phyloP scores from a whole-genome alignment of 441 rosid genomes.

The Pelargonium australe region DNA sequence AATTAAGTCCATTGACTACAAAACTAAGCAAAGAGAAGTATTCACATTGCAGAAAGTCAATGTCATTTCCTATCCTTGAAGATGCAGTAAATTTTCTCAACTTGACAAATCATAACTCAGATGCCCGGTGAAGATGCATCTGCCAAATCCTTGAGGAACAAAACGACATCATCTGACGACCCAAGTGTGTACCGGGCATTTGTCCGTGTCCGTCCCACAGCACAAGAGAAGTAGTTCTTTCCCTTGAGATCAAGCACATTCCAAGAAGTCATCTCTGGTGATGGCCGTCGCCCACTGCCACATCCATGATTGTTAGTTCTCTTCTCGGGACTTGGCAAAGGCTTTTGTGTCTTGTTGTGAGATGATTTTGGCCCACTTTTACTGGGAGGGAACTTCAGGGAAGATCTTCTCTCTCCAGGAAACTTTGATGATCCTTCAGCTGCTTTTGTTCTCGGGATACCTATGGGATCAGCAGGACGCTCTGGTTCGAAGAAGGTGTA shows the following conservation, averaged over 20 bases:
- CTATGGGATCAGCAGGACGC: not conserved
- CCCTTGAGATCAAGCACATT: conserved; percentile 97
- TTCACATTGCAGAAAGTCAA: too few relatives aligned
- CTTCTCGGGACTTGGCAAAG: conserved; percentile 43
- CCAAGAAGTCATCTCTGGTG: conserved; percentile 81
- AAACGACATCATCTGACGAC: conserved; percentile 75
- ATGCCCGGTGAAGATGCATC: conserved; percentile 17
- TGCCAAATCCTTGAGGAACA: conserved; percentile 62
- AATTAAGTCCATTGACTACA: too few relatives aligned
- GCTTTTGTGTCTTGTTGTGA: not conserved
- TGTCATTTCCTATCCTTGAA: too few relatives aligned
- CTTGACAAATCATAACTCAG: too few relatives aligned
- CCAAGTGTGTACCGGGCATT: conserved; percentile 63
- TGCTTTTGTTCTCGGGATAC: conserved; percentile 6
- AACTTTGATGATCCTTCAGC: not conserved
- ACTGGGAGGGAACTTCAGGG: not conserved
- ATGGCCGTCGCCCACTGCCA: conserved; percentile 35
- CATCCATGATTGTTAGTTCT: conserved; percentile 32
- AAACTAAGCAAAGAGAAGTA: too few relatives aligned
- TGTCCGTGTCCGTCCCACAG: conserved; percentile 81
- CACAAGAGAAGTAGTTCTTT: conserved; percentile 92
- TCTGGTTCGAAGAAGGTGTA: conserved; percentile 5
- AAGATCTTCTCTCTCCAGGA: not conserved
- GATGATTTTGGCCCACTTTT: conserved; percentile 1
- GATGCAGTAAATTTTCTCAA: too few relatives aligned